A percentile compares a stretch with the other conserved stretches of the same genome.
Evolutionary conservation across 495 filamentous ascomycete species (phyloP).

Genomic region (Neurospora intermedia): DNA sequence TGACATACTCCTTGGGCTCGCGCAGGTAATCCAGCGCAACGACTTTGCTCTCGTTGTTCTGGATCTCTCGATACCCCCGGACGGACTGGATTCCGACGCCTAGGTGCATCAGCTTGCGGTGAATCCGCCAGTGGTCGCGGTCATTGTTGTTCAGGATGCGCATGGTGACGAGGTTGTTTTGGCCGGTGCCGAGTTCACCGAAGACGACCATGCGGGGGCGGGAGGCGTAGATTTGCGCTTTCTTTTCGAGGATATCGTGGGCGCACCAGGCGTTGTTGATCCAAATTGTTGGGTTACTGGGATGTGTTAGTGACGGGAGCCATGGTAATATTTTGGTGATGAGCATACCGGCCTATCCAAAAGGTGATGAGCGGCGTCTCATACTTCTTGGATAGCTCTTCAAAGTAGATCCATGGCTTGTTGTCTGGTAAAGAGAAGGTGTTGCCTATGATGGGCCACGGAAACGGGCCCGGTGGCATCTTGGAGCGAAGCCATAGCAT

Average conservation of each 20-base stretch:
- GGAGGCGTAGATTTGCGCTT: constrained; percentile 45
- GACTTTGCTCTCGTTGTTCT: constrained; percentile 47
- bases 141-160: constrained; percentile 34
- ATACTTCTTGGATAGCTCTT: constrained; percentile 43
- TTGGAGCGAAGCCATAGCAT: constrained; percentile 38
- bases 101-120: constrained; percentile 52
- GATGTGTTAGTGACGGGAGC: too few species aligned
- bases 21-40: constrained; percentile 42
- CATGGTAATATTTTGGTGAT: background rate
- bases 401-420: constrained; percentile 58
- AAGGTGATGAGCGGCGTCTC: constrained; percentile 48
- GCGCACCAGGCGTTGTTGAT: constrained; percentile 55
- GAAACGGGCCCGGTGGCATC: constrained; percentile 50
- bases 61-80: constrained; percentile 45
- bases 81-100: constrained; percentile 51
- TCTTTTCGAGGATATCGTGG: constrained; percentile 45
- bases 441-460: constrained; percentile 42
- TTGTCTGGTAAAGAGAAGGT: constrained; percentile 47
- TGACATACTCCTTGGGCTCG: constrained; percentile 42
- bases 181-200: constrained; percentile 48
- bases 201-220: constrained; percentile 46
- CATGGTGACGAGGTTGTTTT: constrained; percentile 50
- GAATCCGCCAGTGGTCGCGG: constrained; percentile 49
- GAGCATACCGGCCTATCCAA: constrained; percentile 43
- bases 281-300: constrained; percentile 51